Base-by-base conservation (phyloP, 495 filamentous ascomycete species). In the Podospora pseudopauciseta region DNA sequence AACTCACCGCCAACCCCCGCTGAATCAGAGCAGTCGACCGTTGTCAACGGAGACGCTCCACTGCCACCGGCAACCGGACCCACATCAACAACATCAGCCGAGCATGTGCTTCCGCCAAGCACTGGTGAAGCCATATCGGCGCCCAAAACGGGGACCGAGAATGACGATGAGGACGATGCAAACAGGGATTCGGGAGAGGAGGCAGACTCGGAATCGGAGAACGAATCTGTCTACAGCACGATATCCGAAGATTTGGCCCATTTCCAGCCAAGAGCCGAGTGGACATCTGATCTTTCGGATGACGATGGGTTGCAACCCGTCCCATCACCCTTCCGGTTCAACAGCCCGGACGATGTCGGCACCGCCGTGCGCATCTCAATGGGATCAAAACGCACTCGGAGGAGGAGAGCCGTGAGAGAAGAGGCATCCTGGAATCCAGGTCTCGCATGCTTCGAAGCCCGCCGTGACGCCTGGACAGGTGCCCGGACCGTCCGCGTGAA, bases 401-500 rank as follows among this genome's bases (percentile, higher is more conserved):
- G 87, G 68, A 82, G 91, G 69, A 82, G 85, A 69, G 83, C 80
- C 11, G 75, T 91, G 64, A 84, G 90, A 63, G 90, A 90, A 44
- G 94, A 98, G 74, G 87, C 91, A 84, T 74, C 77, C 19, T 96
- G 91, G 91, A 98, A 97, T 69, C 81, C 86, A 23, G 95, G 95
- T 0, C 75, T 99, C 55, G 83, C 87, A 59, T 89, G 87, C 70
- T 99, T 90, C 80, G 82, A 87, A 59, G 86, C 86, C 44, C 82
- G 92, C 63, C 86, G 95, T 55, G 87, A 97, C 79, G 89, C 87
- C 18, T 99, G 95, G 95, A 91, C 92, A 13, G 89, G 90, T n/a
- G 95, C 93, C 3, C 81, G 78, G 63, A 79, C 77, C 20, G 81
- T 75, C 26, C 80, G 81, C 49, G 75, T 84, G 16, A 81, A 79